Evolutionary conservation across 805 yeast species (phyloP), one percentile per base, ranked within the genome.

Genomic region (Brettanomyces nanus): DNA sequence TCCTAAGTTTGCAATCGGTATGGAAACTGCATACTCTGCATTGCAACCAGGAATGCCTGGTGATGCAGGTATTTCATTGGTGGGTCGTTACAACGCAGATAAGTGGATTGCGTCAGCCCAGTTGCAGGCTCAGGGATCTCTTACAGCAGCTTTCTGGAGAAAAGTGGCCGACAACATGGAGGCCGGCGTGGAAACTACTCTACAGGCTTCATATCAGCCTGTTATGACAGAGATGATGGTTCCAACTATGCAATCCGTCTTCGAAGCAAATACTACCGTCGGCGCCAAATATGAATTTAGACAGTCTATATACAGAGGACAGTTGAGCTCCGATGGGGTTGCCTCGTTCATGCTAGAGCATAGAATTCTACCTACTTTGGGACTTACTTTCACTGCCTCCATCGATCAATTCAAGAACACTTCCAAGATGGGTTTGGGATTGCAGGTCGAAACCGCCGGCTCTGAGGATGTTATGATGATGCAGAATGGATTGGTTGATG

Each of bases 231-330:
- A 84, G 62, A 71, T 80, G 71, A 85, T 86, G 53, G 72, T 77
- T 38, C 83, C 90, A 56, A 77, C 84, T 46, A 75, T 79, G 52
- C 86, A 85, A 59, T 85, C 95, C 25, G 78, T 81, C 31, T 71
- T 89, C 42, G 96, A 90, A 58, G 97, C 95, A 57, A 73, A 75
- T 54, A 89, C 98, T 52, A 84, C 96, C 43, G 60, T 90, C 41
- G 98, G 97, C 66, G 95, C 95, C 54, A 92, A 90, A 68, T 90
- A 90, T 66, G 97, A 92, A 69, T 92, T 86, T 75, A 86, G 97
- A 69, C 94, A 86, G 66, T 81, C 94, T 41, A 80, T 86, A 38
- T 87, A 87, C 77, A 80, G 98, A 66, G 96, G 97, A 57, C 95
- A 89, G 64, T 58, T 92, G 45, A 96, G 87, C 66, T 77, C 94